Percentiles rank a stretch among this genome's conserved stretches.
Evolutionary conservation across 805 yeast genomes (phyloP).

Genomic region (Deakozyma indianensis): DNA sequence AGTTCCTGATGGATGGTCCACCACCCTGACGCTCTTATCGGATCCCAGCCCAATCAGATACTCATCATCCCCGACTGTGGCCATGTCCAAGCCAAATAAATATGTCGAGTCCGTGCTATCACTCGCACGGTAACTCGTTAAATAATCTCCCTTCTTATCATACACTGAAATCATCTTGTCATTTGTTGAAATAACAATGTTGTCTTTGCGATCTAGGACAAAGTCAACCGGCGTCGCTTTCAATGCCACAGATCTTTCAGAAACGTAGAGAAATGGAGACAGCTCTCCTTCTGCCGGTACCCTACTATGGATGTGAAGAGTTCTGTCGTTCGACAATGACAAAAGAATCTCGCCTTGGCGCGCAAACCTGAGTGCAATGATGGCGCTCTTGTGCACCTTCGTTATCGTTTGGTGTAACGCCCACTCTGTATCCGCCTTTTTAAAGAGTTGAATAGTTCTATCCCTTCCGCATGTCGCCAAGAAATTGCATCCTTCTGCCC

Average conservation of each 20-base stretch:
- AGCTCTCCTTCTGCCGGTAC: constrained; percentile 14
- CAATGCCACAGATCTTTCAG: constrained; percentile 34
- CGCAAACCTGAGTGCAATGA: constrained; percentile 3
- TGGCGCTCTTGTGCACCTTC: background rate
- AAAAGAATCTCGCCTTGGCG: constrained; percentile 22
- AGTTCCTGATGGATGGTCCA: constrained; percentile 31
- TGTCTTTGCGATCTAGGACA: constrained; percentile 6
- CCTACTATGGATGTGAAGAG: constrained; percentile 38
- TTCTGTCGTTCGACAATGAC: constrained; percentile 49
- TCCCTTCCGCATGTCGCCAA: constrained; percentile 32
- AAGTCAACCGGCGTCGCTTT: constrained; percentile 38
- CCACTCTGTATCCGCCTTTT: constrained; percentile 7
- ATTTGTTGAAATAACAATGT: constrained; percentile 8
- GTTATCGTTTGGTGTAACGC: background rate
- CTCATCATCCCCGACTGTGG: background rate
- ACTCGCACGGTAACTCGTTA: constrained; percentile 5
- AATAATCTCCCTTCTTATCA: constrained; percentile 6
- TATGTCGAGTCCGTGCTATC: constrained; percentile 10
- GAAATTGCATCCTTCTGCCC: constrained; percentile 2
- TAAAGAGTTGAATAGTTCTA: constrained; percentile 45
- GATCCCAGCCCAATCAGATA: constrained; percentile 23
- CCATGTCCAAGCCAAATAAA: constrained; percentile 6
- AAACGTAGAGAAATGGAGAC: constrained; percentile 13
- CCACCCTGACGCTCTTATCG: constrained; percentile 44
- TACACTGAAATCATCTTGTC: constrained; percentile 9